Conservation (phyloP, 305 asterid genomes). For the Lippia alba region DNA sequence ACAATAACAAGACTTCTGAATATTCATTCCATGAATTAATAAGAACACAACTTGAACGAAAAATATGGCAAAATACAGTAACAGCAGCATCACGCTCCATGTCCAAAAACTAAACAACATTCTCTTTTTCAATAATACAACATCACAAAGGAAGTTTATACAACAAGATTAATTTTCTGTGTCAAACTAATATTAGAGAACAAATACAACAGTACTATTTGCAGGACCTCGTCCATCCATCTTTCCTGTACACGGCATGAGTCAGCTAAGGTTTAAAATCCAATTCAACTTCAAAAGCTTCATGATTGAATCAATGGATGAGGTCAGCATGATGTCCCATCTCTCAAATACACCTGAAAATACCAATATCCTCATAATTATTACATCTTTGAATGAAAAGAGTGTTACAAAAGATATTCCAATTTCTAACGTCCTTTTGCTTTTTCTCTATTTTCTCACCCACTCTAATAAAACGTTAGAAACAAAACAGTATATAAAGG, state of each 20-base stretch:
- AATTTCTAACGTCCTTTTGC: no score
- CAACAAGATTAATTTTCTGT: neutral
- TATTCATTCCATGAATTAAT: neutral
- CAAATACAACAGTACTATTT: neutral
- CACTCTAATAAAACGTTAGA: no score
- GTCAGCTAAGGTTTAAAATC: neutral
- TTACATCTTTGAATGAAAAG: neutral
- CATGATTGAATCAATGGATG: conserved; percentile 14
- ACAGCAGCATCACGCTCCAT: neutral
- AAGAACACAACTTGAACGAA: conserved; percentile 6
- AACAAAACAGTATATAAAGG: no score
- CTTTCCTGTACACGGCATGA: neutral
- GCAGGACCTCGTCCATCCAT: conserved; percentile 9
- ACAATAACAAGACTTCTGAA: neutral
- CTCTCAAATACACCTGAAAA: conserved; percentile 25
- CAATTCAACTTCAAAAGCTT: conserved; percentile 6
- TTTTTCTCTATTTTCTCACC: no score
- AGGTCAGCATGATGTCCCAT: conserved; percentile 6
- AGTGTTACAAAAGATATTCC: no score
- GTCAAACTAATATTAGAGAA: neutral
- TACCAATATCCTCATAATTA: conserved; percentile 7
- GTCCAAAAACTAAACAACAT: neutral
- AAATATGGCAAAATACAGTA: neutral
- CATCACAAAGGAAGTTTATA: neutral
- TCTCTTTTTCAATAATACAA: neutral